Evolutionary conservation across 2,329 filamentous ascomycete species (phyloP).

Genomic region (Rhynchosporium agropyri): DNA sequence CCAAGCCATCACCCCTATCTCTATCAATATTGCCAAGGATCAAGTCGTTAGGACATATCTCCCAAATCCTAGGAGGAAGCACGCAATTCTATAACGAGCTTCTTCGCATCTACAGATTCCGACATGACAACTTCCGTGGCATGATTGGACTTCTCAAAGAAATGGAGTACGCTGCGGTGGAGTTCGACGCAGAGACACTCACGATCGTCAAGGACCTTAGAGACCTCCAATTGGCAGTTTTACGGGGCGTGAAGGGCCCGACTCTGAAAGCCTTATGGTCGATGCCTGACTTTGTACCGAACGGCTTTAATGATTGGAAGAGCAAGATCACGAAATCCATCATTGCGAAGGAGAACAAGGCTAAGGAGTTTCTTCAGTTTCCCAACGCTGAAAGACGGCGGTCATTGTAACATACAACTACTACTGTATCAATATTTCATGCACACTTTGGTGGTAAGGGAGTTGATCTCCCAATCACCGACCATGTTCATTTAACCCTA

Average conservation of each 20-base stretch:
- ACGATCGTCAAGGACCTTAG: constrained; percentile 35
- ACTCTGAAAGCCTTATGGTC: constrained; percentile 35
- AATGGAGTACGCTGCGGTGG: constrained; percentile 41
- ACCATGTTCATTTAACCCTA: no score
- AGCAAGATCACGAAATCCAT: constrained; percentile 31
- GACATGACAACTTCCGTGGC: constrained; percentile 54
- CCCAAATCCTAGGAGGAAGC: constrained; percentile 71
- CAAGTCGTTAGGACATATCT: constrained; percentile 67
- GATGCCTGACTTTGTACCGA: constrained; percentile 38
- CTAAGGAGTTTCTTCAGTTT: background rate
- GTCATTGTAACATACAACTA: constrained; percentile 13
- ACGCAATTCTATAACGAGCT: constrained; percentile 71
- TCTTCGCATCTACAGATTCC: constrained; percentile 62
- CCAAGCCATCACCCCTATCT: constrained; percentile 58
- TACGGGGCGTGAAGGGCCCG: constrained; percentile 28
- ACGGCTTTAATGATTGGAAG: constrained; percentile 34
- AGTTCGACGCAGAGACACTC: constrained; percentile 40
- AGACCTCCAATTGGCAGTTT: constrained; percentile 27
- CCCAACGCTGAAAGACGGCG: background rate
- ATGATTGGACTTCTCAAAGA: constrained; percentile 37
- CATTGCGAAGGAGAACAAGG: constrained; percentile 19
- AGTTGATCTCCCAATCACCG: no score
- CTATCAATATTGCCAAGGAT: constrained; percentile 67
- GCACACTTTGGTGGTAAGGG: background rate
- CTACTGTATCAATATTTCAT: constrained; percentile 14